Conservation (phyloP, 208 protist genomes). For the Leishmania gerbilli region DNA sequence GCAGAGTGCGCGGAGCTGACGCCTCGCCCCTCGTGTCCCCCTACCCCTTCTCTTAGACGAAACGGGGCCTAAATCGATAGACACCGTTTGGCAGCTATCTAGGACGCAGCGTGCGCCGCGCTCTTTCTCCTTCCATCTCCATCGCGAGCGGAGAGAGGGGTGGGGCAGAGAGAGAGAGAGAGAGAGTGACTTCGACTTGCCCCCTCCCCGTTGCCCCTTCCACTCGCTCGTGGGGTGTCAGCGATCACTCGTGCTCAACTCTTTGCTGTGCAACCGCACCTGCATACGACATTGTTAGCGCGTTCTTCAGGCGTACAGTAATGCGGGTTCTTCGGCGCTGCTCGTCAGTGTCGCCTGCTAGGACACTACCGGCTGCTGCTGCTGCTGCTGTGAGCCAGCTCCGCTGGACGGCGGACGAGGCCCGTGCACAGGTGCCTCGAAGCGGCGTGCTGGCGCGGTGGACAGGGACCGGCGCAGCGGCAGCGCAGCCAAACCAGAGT, state of each 20-base stretch:
- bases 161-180: not conserved
- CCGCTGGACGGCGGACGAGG: conserved; percentile 9
- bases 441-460: conserved; percentile 51
- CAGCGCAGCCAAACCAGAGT: conserved; percentile 4
- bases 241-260: not conserved
- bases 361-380: not conserved
- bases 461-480: conserved; percentile 33
- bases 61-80: not conserved
- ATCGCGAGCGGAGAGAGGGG: not conserved
- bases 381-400: not conserved
- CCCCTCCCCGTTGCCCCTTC: too few species aligned
- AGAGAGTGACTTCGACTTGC: not conserved
- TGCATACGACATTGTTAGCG: not conserved
- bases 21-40: not conserved
- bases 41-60: not conserved
- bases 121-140: not conserved
- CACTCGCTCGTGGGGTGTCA: not conserved
- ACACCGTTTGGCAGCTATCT: not conserved
- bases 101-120: not conserved
- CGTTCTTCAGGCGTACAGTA: not conserved
- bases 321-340: conserved; percentile 4
- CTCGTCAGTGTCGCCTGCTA: not conserved
- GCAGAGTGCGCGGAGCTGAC: not conserved
- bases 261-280: not conserved
- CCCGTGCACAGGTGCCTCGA: conserved; percentile 27